Conservation (phyloP, 352 stramenopile genomes). For the Phytophthora boehmeriae region DNA sequence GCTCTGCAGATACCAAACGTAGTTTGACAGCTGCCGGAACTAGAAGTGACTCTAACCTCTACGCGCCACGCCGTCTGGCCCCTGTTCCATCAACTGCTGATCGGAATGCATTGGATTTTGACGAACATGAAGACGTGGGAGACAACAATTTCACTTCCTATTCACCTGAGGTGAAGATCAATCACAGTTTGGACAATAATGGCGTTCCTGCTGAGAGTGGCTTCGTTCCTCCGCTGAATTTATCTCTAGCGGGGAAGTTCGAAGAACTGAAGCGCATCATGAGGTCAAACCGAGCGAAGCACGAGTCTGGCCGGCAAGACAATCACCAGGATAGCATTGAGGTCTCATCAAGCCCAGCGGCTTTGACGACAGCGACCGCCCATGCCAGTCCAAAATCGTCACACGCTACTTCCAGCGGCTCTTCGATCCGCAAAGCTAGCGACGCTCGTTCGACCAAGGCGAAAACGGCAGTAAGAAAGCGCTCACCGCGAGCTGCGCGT, state of each 20-base stretch:
- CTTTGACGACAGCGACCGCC: not conserved
- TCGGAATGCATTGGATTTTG: conserved; percentile 57
- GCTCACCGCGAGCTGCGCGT: conserved; percentile 2
- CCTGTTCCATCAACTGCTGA: conserved; percentile 63
- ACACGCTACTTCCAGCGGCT: conserved; percentile 10
- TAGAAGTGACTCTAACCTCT: conserved; percentile 67
- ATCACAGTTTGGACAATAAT: conserved; percentile 22
- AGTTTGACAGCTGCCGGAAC: conserved; percentile 40
- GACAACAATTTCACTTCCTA: conserved; percentile 18
- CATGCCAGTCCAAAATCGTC: conserved; percentile 2
- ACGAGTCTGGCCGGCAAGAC: conserved; percentile 15
- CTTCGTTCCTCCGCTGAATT: conserved; percentile 31
- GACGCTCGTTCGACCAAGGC: conserved; percentile 3
- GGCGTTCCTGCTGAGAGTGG: conserved; percentile 2
- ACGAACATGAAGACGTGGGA: conserved; percentile 43
- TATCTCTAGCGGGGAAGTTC: conserved; percentile 67
- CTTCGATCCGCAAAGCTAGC: conserved; percentile 17
- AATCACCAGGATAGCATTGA: not conserved
- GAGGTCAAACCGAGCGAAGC: conserved; percentile 50
- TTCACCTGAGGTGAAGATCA: conserved; percentile 2
- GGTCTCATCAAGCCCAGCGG: not conserved
- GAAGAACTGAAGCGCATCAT: conserved; percentile 66
- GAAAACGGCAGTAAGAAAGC: conserved; percentile 6
- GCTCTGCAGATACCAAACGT: conserved; percentile 4
- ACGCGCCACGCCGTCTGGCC: conserved; percentile 48